These are phyloP conservation scores for Pilatotrama ljubarskyi DNA, from an alignment of 768 basidiomycete genomes.

Conservation along the genomic window DNA sequence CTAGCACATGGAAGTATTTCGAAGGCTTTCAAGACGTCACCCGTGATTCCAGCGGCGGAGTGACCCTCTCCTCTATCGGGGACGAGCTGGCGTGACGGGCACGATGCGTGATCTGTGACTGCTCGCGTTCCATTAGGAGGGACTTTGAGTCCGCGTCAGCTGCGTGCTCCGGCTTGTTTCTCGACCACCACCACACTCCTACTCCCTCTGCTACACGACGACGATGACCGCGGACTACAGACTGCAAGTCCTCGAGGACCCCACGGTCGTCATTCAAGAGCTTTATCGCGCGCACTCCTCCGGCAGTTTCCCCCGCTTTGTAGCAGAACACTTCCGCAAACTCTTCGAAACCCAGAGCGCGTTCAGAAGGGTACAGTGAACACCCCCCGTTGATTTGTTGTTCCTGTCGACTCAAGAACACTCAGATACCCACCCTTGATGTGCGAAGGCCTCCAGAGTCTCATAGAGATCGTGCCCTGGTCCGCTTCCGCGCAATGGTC, in stretches of 20 bases:
- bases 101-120: conserved; percentile 18
- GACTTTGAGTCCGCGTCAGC: background rate
- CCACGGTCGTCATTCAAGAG: conserved; percentile 47
- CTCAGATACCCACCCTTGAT: conserved; percentile 60
- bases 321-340: conserved; percentile 32
- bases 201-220: background rate
- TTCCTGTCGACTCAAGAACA: background rate
- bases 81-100: conserved; percentile 13
- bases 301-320: conserved; percentile 31
- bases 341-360: conserved; percentile 30
- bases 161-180: background rate
- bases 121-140: conserved; percentile 11
- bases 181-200: background rate
- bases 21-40: too few relatives aligned
- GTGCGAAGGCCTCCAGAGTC: conserved; percentile 48
- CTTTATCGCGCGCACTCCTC: conserved; percentile 34
- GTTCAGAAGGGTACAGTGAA: conserved; percentile 31
- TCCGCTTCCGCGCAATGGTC: conserved; percentile 75
- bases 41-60: too few relatives aligned
- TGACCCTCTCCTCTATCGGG: too few relatives aligned
- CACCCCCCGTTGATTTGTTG: background rate
- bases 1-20: too few relatives aligned
- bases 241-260: conserved; percentile 50
- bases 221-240: conserved; percentile 55
- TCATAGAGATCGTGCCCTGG: conserved; percentile 55